Evolutionary conservation across 768 basidiomycete genomes (phyloP), one percentile per base, ranked within the genome.

Genomic region (Trametes coccinea): DNA sequence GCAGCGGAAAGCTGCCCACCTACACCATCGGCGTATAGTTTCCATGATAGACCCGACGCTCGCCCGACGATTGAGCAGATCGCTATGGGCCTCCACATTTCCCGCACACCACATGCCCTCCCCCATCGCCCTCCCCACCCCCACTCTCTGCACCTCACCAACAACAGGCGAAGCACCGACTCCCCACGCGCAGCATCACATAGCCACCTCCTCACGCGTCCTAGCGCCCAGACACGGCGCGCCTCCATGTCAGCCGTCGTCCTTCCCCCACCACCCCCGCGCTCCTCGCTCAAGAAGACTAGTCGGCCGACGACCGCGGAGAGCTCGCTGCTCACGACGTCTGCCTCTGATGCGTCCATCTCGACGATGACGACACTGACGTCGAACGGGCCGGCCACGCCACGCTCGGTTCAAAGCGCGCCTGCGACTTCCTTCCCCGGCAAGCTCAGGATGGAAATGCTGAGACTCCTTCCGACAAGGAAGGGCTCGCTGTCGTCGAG

Each of bases 11-110:
- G 56, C 54, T 54, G 62, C 8, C 61, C 62, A 13, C 69, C 70
- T 22, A 49, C 60, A 6, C 56, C 63, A 5, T 61, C 67, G 4
- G 65, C 68, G 31, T 71, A 79, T 60, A 77, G 73, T 64, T 72
- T 75, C 53, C 80, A 75, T 61, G 68, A 75, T 61, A 41, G 61
- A 22, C 71, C 70, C 50, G 77, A 80, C 62, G 72, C 80, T 31
- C 64, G 78, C 14, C 89, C 89, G 1, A 87, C 85, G 49, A 80
- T 89, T 43, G 84, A 88, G 67, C 89, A 91, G 74, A 91, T 91
- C 62, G 86, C 87, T 13, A 90, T 91, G 88, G 89, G 89, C 17
- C 79, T 91, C 27, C 89, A 91, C 72, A 76, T 88, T 33, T 90
- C 89, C 5, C 84, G 87, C 40, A 91, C 89, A 1, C 89, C 89